A percentile compares a stretch with the other conserved stretches of the same genome.
These are phyloP conservation scores for Anthracocystis panici-leucophaei DNA, from an alignment of 1,284 basidiomycete genomes.

Conservation along the genomic window DNA sequence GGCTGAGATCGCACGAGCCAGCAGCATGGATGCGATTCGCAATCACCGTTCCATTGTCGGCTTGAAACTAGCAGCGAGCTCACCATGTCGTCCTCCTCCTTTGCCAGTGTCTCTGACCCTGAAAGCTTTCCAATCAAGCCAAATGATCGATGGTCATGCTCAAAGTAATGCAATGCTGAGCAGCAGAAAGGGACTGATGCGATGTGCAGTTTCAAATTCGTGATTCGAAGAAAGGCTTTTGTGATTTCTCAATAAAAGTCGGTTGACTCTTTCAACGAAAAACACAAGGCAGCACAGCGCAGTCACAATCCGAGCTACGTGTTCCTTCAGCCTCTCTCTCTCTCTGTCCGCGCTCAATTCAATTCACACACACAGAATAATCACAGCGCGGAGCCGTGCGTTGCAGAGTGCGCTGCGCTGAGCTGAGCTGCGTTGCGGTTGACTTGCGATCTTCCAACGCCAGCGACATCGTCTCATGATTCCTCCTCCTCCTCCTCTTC, in stretches of 20 bases:
- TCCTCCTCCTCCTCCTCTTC: not conserved
- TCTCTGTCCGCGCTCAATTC: slow-evolving; percentile 1
- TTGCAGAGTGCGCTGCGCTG: slow-evolving; percentile 2
- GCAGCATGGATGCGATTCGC: not conserved
- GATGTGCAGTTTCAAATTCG: not conserved
- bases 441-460: slow-evolving; percentile 29
- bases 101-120: no score
- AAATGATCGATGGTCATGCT: no score
- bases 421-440: slow-evolving; percentile 2
- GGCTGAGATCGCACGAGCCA: slow-evolving; percentile 19
- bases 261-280: slow-evolving; percentile 2
- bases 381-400: slow-evolving; percentile 31
- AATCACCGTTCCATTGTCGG: not conserved
- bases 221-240: not conserved
- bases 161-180: no score
- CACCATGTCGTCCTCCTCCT: no score
- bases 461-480: slow-evolving; percentile 18
- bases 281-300: no score
- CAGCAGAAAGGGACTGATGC: not conserved
- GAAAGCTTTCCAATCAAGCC: no score
- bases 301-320: slow-evolving; percentile 15
- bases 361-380: not conserved
- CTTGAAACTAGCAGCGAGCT: not conserved
- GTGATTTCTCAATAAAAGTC: not conserved
- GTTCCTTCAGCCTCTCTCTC: slow-evolving; percentile 8